Percentiles rank a stretch among this genome's conserved stretches.
Conservation (phyloP, 768 basidiomycete species). For the Boletus sp. region DNA sequence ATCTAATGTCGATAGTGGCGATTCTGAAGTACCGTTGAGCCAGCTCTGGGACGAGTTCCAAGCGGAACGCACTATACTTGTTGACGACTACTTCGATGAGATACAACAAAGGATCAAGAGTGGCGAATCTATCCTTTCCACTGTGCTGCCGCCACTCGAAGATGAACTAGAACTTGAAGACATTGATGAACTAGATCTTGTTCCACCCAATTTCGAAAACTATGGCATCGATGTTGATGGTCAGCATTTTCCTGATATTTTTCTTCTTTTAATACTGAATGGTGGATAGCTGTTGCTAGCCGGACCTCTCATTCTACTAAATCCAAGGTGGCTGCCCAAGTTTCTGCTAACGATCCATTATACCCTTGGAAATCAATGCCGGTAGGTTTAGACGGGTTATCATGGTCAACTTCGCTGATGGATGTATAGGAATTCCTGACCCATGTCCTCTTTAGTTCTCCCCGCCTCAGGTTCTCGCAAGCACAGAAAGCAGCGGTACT, state of each 20-base stretch:
- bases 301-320: background rate
- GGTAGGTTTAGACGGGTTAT: background rate
- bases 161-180: slow-evolving; percentile 9
- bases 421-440: slow-evolving; percentile 30
- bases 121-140: background rate
- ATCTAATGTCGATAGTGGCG: too few relatives aligned
- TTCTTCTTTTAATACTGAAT: background rate
- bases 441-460: slow-evolving; percentile 33
- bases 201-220: background rate
- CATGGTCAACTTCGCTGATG: background rate
- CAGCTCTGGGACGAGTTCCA: slow-evolving; percentile 13
- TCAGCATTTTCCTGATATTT: background rate
- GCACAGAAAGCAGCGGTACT: slow-evolving; percentile 30
- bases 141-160: background rate
- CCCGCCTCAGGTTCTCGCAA: slow-evolving; percentile 29
- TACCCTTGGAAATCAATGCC: slow-evolving; percentile 8
- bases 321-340: background rate
- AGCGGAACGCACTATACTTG: background rate
- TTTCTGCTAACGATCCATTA: background rate
- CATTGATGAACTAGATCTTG: background rate
- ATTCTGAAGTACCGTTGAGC: background rate
- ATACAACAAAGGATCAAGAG: slow-evolving; percentile 1
- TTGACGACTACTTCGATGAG: slow-evolving; percentile 12
- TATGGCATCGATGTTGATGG: slow-evolving; percentile 2
- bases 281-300: background rate